Conservation (phyloP, 2,329 filamentous ascomycete genomes). For the Cordyceps fumosorosea region DNA sequence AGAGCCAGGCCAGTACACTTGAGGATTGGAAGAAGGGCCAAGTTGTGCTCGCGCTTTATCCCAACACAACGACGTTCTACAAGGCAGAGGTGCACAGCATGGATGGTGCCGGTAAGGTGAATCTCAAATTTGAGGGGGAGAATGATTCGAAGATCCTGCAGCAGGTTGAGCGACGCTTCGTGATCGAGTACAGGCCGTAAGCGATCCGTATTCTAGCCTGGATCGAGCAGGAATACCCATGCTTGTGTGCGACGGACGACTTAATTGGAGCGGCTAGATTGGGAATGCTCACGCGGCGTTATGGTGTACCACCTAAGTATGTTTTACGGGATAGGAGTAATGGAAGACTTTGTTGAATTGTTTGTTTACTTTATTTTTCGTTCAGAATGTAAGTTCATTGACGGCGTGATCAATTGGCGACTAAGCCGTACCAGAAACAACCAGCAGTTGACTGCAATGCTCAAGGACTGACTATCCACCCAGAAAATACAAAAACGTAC, state of each 20-base stretch:
- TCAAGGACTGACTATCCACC: background rate
- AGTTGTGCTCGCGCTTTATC: conserved; percentile 71
- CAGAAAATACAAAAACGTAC: background rate
- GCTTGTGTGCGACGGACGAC: background rate
- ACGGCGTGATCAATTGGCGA: background rate
- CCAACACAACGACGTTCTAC: conserved; percentile 80
- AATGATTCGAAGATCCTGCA: conserved; percentile 68
- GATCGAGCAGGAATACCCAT: background rate
- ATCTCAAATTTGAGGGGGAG: conserved; percentile 73
- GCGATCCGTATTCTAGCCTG: background rate
- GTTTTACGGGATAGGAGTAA: background rate
- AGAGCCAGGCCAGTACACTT: conserved; percentile 41
- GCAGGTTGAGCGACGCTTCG: conserved; percentile 68
- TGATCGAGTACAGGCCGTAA: conserved; percentile 59
- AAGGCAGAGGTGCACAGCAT: conserved; percentile 73
- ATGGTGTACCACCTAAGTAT: background rate
- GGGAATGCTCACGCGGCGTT: background rate
- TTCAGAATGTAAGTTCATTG: background rate
- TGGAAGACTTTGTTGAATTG: background rate
- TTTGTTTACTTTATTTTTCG: background rate
- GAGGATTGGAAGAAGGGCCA: conserved; percentile 60
- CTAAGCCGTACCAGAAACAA: background rate
- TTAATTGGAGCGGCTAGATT: background rate
- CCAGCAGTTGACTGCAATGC: background rate
- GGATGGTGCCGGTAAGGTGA: conserved; percentile 49